Conservation (phyloP, 2,329 filamentous ascomycete species). For the Mollisiaceae sp. region DNA sequence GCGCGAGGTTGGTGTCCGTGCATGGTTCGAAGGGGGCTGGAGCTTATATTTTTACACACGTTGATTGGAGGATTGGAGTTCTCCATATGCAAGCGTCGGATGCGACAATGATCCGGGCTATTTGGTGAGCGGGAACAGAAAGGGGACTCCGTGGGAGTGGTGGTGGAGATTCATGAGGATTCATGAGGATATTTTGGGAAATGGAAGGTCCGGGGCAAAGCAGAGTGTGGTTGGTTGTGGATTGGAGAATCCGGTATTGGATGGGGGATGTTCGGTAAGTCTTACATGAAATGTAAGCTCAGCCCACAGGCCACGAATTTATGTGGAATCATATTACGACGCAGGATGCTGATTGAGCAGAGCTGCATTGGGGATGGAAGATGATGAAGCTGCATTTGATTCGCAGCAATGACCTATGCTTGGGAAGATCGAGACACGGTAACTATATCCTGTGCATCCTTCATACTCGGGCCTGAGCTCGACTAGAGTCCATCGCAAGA, state of each 20-base stretch:
- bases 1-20: not conserved
- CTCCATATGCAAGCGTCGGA: not conserved
- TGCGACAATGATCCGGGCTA: not conserved
- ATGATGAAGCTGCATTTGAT: not conserved
- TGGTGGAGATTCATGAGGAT: not conserved
- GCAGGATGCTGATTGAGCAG: not conserved
- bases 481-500: too few species aligned
- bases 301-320: not conserved
- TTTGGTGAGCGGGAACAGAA: not conserved
- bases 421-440: too few species aligned
- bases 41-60: slow-evolving; percentile 11
- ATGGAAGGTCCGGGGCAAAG: too few species aligned
- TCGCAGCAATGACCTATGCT: too few species aligned
- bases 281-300: not conserved
- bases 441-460: too few species aligned
- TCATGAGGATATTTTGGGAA: not conserved
- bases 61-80: slow-evolving; percentile 7
- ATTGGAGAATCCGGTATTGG: too few species aligned
- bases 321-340: not conserved
- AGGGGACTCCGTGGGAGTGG: not conserved
- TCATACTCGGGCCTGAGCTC: too few species aligned
- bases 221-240: slow-evolving; percentile 9
- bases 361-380: not conserved
- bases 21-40: not conserved
- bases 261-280: not conserved